Percentiles rank a stretch among this genome's conserved stretches.
Conservation (phyloP, 768 basidiomycete genomes). For the Termitomyces heimii region DNA sequence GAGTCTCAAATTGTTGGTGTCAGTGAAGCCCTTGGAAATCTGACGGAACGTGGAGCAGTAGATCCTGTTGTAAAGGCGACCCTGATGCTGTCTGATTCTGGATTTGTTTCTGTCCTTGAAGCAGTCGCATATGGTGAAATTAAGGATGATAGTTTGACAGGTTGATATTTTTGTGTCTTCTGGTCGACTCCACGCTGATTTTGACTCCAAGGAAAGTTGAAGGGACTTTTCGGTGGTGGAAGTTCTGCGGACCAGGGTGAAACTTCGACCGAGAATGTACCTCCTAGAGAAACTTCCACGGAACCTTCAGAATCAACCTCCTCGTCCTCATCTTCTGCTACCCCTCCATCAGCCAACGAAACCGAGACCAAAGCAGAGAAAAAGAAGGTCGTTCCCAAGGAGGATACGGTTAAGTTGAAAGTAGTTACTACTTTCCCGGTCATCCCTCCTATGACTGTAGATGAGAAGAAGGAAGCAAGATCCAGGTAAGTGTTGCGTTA, state of each 20-base stretch:
- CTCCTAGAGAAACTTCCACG: conserved; percentile 31
- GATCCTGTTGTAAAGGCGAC: conserved; percentile 89
- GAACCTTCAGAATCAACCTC: conserved; percentile 24
- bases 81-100: conserved; percentile 77
- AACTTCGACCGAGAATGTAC: conserved; percentile 35
- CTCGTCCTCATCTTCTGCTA: conserved; percentile 24
- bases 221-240: conserved; percentile 76
- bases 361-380: conserved; percentile 27
- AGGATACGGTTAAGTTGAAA: conserved; percentile 64
- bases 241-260: conserved; percentile 34
- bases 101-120: conserved; percentile 75
- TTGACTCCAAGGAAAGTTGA: conserved; percentile 63
- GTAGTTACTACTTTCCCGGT: conserved; percentile 59
- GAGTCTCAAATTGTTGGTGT: conserved; percentile 72
- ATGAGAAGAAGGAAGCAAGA: conserved; percentile 70
- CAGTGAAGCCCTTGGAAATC: conserved; percentile 68
- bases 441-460: conserved; percentile 68
- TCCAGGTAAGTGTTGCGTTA: conserved; percentile 48
- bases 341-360: conserved; percentile 28
- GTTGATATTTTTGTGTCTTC: conserved; percentile 28
- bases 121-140: conserved; percentile 77
- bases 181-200: background rate
- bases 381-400: conserved; percentile 33
- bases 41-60: conserved; percentile 74
- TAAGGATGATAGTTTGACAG: conserved; percentile 74